A percentile compares a stretch with the other conserved stretches of the same genome.
These are phyloP conservation scores for Begonia masoniana DNA, from an alignment of 306 rosid genomes.

Conservation along the genomic window DNA sequence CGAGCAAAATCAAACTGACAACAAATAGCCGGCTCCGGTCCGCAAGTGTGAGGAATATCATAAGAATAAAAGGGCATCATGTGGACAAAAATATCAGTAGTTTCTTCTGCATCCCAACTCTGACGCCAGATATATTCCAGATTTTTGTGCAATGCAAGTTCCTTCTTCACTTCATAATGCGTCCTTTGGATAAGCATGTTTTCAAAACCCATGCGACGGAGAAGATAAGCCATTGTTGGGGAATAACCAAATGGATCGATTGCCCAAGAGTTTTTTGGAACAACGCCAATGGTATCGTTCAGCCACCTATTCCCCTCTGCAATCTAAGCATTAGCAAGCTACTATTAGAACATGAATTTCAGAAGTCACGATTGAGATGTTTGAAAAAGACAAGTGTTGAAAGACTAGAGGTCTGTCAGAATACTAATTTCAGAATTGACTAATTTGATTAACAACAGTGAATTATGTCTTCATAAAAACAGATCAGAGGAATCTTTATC, in stretches of 20 bases:
- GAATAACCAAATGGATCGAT: constrained; percentile 99
- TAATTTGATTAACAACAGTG: no score
- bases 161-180: constrained; percentile 95
- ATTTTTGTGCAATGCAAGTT: constrained; percentile 77
- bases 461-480: no score
- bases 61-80: constrained; percentile 99
- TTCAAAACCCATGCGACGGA: constrained; percentile 98
- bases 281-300: constrained; percentile 76
- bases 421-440: no score
- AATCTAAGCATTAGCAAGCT: constrained; percentile 37
- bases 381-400: no score
- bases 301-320: constrained; percentile 93
- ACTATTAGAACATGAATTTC: constrained; percentile 9
- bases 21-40: constrained; percentile 96
- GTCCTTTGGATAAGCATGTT: constrained; percentile 99
- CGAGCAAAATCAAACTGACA: constrained; percentile 99
- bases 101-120: constrained; percentile 91
- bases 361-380: background rate
- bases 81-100: constrained; percentile 94
- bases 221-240: constrained; percentile 95
- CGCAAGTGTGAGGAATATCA: constrained; percentile 98
- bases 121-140: constrained; percentile 93
- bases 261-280: constrained; percentile 98
- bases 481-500: no score
- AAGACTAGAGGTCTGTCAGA: no score